Evolutionary conservation across 2,329 filamentous ascomycete species (phyloP).

Genomic region (Chaetomium sp.): DNA sequence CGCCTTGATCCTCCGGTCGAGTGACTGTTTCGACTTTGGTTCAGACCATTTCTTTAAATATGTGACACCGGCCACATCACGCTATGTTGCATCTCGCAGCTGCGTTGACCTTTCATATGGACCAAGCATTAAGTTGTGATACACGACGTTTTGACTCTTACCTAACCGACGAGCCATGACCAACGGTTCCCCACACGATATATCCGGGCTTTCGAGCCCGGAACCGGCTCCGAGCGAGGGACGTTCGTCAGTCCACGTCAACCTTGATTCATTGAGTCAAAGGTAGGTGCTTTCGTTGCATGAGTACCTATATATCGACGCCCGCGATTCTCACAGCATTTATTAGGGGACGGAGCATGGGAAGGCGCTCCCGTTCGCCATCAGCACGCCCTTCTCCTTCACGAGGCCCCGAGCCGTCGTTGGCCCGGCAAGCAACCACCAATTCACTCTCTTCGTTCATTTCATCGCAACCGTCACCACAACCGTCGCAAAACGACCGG

Average conservation of each 20-base stretch:
- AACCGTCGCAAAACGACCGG: conserved; percentile 16
- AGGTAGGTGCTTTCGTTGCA: conserved; percentile 23
- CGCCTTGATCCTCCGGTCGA: conserved; percentile 14
- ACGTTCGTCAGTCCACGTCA: conserved; percentile 32
- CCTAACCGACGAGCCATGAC: conserved; percentile 22
- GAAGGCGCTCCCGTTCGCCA: conserved; percentile 16
- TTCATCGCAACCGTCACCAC: conserved; percentile 19
- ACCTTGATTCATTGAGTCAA: conserved; percentile 32
- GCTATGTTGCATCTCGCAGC: background rate
- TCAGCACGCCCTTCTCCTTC: conserved; percentile 26
- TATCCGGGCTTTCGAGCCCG: conserved; percentile 22
- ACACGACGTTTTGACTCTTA: background rate
- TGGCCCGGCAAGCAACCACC: conserved; percentile 23
- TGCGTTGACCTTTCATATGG: conserved; percentile 3
- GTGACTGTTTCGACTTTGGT: background rate
- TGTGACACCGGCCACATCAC: background rate
- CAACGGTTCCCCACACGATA: conserved; percentile 11
- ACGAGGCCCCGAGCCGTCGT: conserved; percentile 20
- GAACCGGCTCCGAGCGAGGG: conserved; percentile 30
- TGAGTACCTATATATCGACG: background rate
- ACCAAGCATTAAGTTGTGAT: background rate
- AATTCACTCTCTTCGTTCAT: conserved; percentile 28
- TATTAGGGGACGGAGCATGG: conserved; percentile 23
- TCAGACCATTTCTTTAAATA: conserved; percentile 11
- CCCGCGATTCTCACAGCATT: background rate